A percentile compares a stretch with the other conserved stretches of the same genome.
These are phyloP conservation scores for Chaetomiaceae sp. DNA, from an alignment of 2,329 filamentous ascomycete species.

Conservation along the genomic window DNA sequence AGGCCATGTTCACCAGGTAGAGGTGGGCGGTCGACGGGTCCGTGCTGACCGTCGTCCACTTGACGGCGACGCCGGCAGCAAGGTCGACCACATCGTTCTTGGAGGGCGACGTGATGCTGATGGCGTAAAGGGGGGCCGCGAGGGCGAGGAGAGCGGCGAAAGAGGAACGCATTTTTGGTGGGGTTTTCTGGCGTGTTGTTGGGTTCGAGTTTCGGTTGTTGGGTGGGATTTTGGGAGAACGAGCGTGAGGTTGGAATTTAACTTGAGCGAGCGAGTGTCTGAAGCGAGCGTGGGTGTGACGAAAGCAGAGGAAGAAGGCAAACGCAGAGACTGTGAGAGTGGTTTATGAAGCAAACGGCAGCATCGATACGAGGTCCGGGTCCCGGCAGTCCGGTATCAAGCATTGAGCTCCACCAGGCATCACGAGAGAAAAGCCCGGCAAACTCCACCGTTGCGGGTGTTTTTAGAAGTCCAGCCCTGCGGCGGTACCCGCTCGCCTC, in stretches of 20 bases:
- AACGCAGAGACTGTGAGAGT: background rate
- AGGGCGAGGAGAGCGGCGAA: conserved; percentile 18
- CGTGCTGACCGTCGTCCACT: conserved; percentile 24
- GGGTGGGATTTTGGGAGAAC: background rate
- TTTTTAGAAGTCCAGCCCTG: background rate
- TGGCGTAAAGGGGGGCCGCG: conserved; percentile 17
- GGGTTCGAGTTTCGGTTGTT: background rate
- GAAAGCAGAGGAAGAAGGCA: background rate
- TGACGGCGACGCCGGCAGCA: conserved; percentile 21
- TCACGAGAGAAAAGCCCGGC: conserved; percentile 6
- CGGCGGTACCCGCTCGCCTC: background rate
- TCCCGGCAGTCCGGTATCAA: conserved; percentile 8
- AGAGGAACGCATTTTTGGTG: conserved; percentile 22
- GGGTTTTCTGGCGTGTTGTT: background rate
- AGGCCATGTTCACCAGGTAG: conserved; percentile 27
- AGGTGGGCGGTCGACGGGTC: conserved; percentile 25
- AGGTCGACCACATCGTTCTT: conserved; percentile 23
- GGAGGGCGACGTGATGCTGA: conserved; percentile 24
- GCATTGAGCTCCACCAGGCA: conserved; percentile 12
- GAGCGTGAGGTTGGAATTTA: background rate
- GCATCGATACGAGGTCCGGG: conserved; percentile 3
- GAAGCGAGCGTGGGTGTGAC: conserved; percentile 1
- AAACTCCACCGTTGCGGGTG: conserved; percentile 4
- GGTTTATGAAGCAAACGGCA: background rate
- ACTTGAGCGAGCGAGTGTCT: background rate